phyloP scores from a whole-genome alignment of 225 moss, liverwort and hornwort species.

The Pseudisothecium myosuroides region DNA sequence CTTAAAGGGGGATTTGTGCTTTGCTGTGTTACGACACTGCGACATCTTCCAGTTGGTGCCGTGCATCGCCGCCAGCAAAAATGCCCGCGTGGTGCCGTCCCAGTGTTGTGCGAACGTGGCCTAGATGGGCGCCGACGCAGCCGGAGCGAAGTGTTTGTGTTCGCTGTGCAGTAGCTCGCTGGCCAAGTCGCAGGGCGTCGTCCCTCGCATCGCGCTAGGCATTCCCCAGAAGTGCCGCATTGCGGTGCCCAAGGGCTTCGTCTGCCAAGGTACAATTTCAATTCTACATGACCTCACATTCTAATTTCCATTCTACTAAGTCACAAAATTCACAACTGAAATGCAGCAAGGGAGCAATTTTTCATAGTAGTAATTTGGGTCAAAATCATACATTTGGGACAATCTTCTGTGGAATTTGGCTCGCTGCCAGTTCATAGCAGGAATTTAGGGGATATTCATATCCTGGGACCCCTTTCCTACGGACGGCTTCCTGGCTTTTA shows the following conservation, averaged over 20 bases:
- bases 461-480: too few relatives aligned
- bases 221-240: conserved; percentile 26
- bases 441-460: too few relatives aligned
- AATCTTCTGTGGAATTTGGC: too few relatives aligned
- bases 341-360: too few relatives aligned
- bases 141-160: conserved; percentile 15
- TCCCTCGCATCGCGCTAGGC: not conserved
- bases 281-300: not conserved
- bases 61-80: conserved; percentile 22
- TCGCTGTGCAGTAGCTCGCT: not conserved
- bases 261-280: not conserved
- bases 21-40: too few relatives aligned
- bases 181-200: conserved; percentile 10
- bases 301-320: not conserved
- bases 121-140: not conserved
- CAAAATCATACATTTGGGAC: too few relatives aligned
- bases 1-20: too few relatives aligned
- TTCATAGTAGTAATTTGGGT: too few relatives aligned
- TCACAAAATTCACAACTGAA: too few relatives aligned
- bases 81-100: not conserved
- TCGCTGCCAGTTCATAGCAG: too few relatives aligned
- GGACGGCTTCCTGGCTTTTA: too few relatives aligned
- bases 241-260: conserved; percentile 11
- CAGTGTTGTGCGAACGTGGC: conserved; percentile 10
- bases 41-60: conserved; percentile 10